A percentile compares a stretch with the other conserved stretches of the same genome.
These are phyloP conservation scores for Passalora sequoiae DNA, from an alignment of 2,329 filamentous ascomycete species.

Conservation along the genomic window DNA sequence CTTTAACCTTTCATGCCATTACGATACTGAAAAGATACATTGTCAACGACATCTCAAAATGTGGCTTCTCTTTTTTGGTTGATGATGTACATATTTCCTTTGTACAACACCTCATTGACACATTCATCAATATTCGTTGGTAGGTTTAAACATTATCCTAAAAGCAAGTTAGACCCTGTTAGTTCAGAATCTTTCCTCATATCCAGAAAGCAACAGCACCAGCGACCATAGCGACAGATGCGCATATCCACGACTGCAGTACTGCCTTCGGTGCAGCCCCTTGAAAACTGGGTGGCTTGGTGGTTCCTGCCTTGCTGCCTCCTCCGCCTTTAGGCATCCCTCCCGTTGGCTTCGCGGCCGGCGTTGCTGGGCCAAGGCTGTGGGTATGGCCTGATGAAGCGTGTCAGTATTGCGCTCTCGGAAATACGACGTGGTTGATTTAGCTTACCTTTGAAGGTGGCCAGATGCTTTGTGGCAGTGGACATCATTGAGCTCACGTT, in stretches of 20 bases:
- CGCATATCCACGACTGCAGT: neutral
- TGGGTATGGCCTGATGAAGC: constrained; percentile 12
- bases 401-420: constrained; percentile 5
- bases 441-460: neutral
- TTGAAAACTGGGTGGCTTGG: neutral
- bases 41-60: too few species aligned
- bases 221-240: neutral
- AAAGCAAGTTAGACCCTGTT: too few species aligned
- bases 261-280: neutral
- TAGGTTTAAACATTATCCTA: too few species aligned
- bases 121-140: too few species aligned
- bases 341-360: constrained; percentile 11
- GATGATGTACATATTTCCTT: too few species aligned
- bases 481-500: neutral
- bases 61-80: too few species aligned
- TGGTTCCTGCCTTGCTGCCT: neutral
- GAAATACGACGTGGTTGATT: neutral
- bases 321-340: constrained; percentile 2
- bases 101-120: too few species aligned
- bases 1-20: neutral
- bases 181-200: too few species aligned
- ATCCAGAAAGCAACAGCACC: neutral
- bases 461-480: neutral
- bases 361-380: constrained; percentile 11
- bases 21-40: too few species aligned